phyloP scores from a whole-genome alignment of 352 stramenopile species.

The Globisporangium yorkense region DNA sequence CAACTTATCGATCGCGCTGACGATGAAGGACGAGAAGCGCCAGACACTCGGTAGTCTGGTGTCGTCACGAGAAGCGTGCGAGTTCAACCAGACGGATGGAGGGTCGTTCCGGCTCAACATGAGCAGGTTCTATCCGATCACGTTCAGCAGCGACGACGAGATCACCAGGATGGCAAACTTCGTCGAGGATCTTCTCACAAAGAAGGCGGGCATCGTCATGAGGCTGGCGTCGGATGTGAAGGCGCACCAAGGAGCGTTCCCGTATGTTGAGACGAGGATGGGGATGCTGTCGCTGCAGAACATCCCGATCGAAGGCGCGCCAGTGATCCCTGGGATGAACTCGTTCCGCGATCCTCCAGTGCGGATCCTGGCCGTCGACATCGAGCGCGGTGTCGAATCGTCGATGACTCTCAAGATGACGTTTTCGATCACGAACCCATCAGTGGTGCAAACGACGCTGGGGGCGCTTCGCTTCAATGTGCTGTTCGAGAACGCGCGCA shows the following conservation, averaged over 20 bases:
- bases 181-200: constrained; percentile 50
- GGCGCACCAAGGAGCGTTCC: constrained; percentile 50
- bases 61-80: constrained; percentile 45
- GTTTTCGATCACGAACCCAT: constrained; percentile 69
- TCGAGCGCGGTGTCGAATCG: constrained; percentile 33
- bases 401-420: constrained; percentile 63
- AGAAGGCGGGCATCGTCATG: constrained; percentile 56
- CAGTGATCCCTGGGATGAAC: constrained; percentile 60
- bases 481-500: constrained; percentile 29
- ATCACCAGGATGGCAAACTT: constrained; percentile 49
- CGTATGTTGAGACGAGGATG: constrained; percentile 66
- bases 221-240: constrained; percentile 28
- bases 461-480: constrained; percentile 52
- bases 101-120: constrained; percentile 72
- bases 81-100: constrained; percentile 52
- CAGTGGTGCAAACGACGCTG: constrained; percentile 53
- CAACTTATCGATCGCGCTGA: constrained; percentile 56
- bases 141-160: constrained; percentile 31
- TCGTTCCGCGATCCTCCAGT: constrained; percentile 62
- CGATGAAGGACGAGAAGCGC: constrained; percentile 32
- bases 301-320: constrained; percentile 52
- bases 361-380: constrained; percentile 57
- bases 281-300: constrained; percentile 54
- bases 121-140: constrained; percentile 57
- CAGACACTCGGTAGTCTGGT: constrained; percentile 39